Evolutionary conservation across 73 alveolate species (phyloP).

Genomic region (Paramecium pentaurelia): DNA sequence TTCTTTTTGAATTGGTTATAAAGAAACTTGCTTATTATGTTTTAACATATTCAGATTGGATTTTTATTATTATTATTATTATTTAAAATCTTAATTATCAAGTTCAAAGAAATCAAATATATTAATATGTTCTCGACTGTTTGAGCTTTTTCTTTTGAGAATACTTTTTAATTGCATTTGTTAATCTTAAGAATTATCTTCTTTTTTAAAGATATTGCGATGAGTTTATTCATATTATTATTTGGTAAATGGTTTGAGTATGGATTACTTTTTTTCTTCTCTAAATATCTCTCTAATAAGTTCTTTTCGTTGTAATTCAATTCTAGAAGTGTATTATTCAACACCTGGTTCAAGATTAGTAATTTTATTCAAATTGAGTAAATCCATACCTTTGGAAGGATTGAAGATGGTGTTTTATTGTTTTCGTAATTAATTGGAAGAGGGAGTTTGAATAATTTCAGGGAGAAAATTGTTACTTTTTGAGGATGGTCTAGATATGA

Average conservation of each 20-base stretch:
- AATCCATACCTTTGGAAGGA: background rate
- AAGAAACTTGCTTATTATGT: background rate
- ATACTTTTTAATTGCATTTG: conserved; percentile 6
- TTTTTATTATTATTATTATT: background rate
- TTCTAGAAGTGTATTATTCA: background rate
- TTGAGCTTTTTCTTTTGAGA: conserved; percentile 26
- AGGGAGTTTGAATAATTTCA: background rate
- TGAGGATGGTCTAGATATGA: background rate
- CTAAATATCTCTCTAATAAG: background rate
- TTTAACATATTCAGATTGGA: background rate
- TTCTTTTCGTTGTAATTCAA: background rate
- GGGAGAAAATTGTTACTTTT: background rate
- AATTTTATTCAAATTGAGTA: background rate
- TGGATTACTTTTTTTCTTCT: background rate
- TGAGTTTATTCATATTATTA: background rate
- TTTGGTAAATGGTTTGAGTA: background rate
- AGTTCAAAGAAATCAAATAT: conserved; percentile 17
- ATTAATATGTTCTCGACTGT: conserved; percentile 15
- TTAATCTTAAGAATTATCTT: background rate
- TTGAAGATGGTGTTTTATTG: background rate
- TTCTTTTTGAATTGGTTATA: background rate
- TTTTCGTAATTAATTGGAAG: background rate
- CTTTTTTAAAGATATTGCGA: background rate
- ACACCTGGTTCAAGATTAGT: background rate
- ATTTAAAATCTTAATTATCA: background rate